Conservation (phyloP, 2,329 filamentous ascomycete species). For the Eurotiales sp. region DNA sequence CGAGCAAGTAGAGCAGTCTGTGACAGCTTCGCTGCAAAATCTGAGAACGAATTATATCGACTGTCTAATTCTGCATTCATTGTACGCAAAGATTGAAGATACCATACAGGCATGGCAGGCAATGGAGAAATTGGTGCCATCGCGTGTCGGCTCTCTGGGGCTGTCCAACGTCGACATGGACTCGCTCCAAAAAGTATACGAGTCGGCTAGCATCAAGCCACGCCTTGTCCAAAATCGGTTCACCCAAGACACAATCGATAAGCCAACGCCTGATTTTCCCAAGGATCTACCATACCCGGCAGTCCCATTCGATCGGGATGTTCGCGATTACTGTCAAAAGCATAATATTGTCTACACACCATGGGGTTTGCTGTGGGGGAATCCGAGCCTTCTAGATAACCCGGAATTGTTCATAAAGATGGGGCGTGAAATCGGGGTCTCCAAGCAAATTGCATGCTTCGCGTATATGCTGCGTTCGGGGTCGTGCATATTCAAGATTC, state of each 20-base stretch:
- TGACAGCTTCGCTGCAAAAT: constrained; percentile 1
- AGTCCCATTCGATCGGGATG: constrained; percentile 7
- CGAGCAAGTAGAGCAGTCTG: constrained; percentile 3
- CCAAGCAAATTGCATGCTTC: constrained; percentile 7
- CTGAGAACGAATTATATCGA: constrained; percentile 5
- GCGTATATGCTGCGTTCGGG: background rate
- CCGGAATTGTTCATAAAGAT: background rate
- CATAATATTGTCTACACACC: constrained; percentile 2
- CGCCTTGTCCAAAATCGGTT: constrained; percentile 3
- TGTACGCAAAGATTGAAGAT: background rate
- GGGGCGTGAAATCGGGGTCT: background rate
- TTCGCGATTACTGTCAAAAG: constrained; percentile 2
- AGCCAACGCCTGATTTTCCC: background rate
- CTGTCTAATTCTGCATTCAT: constrained; percentile 6
- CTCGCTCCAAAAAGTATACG: background rate
- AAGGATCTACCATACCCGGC: background rate
- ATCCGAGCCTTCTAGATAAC: constrained; percentile 5
- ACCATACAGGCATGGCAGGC: constrained; percentile 4
- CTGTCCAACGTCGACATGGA: constrained; percentile 3
- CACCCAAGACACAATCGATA: constrained; percentile 1
- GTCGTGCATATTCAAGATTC: background rate
- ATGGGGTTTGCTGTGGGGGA: constrained; percentile 12
- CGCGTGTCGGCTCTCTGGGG: background rate
- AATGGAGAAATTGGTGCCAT: constrained; percentile 3
- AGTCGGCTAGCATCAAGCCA: constrained; percentile 1